phyloP scores from a whole-genome alignment of 164 flowering plant genomes.

The Umbilicus rupestris region DNA sequence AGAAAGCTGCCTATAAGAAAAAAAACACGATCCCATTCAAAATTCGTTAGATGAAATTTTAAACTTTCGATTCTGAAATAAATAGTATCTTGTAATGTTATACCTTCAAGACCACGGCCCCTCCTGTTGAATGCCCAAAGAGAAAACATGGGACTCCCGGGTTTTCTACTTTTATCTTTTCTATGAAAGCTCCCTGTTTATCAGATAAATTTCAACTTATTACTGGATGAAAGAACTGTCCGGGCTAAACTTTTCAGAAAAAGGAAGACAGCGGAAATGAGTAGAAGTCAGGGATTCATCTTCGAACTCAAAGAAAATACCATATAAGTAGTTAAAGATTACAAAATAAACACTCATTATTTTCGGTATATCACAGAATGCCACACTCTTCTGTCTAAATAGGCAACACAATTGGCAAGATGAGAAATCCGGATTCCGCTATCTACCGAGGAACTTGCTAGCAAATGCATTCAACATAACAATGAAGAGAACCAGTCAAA shows the following conservation, averaged over 20 bases:
- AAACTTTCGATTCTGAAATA: not conserved
- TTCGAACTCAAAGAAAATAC: too few species aligned
- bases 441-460: not conserved
- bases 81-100: not conserved
- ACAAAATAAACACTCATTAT: too few species aligned
- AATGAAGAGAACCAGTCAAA: not conserved
- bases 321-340: too few species aligned
- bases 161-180: conserved; percentile 62
- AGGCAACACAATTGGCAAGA: not conserved
- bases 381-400: too few species aligned
- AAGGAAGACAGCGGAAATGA: not conserved
- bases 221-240: not conserved
- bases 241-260: not conserved
- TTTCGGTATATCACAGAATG: too few species aligned
- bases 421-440: not conserved
- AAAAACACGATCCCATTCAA: not conserved
- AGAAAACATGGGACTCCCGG: conserved; percentile 91
- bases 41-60: not conserved
- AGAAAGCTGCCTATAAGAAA: conserved; percentile 59
- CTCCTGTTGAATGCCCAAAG: conserved; percentile 98
- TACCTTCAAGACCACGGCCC: conserved; percentile 96
- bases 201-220: not conserved
- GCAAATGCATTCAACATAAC: not conserved
- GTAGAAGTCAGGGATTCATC: not conserved
- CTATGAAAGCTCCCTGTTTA: conserved; percentile 64